A percentile compares a stretch with the other conserved stretches of the same genome.
Conservation (phyloP, 768 basidiomycete genomes). For the Podaxis sp. region DNA sequence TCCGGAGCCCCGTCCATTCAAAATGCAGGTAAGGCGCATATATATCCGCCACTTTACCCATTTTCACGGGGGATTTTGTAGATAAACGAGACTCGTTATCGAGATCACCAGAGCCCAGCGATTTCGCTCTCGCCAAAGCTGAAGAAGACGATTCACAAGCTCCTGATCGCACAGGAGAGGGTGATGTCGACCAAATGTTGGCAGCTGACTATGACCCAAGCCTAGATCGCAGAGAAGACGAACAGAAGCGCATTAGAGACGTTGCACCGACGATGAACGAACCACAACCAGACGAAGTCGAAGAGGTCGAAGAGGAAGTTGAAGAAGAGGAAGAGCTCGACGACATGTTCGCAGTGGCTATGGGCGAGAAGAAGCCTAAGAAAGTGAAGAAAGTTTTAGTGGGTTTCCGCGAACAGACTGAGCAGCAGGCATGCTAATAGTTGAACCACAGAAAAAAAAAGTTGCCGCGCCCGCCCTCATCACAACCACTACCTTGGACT, state of each 20-base stretch:
- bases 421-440: background rate
- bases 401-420: slow-evolving; percentile 21
- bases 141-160: slow-evolving; percentile 49
- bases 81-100: slow-evolving; percentile 55
- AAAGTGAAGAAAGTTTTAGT: slow-evolving; percentile 55
- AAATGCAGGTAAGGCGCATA: background rate
- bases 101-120: slow-evolving; percentile 53
- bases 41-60: background rate
- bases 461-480: slow-evolving; percentile 60
- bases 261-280: slow-evolving; percentile 30
- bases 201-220: slow-evolving; percentile 89
- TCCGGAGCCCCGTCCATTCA: background rate
- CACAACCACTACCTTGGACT: slow-evolving; percentile 72
- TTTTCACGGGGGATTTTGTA: slow-evolving; percentile 18
- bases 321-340: slow-evolving; percentile 87
- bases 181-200: slow-evolving; percentile 66
- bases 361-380: slow-evolving; percentile 51
- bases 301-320: slow-evolving; percentile 56
- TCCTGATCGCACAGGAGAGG: slow-evolving; percentile 35
- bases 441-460: slow-evolving; percentile 33
- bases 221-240: slow-evolving; percentile 81
- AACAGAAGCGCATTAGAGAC: slow-evolving; percentile 50
- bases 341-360: slow-evolving; percentile 88
- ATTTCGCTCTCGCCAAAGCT: slow-evolving; percentile 70
- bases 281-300: slow-evolving; percentile 41